Conservation (phyloP, 1,284 basidiomycete species). For the Cryptococcus sp. region DNA sequence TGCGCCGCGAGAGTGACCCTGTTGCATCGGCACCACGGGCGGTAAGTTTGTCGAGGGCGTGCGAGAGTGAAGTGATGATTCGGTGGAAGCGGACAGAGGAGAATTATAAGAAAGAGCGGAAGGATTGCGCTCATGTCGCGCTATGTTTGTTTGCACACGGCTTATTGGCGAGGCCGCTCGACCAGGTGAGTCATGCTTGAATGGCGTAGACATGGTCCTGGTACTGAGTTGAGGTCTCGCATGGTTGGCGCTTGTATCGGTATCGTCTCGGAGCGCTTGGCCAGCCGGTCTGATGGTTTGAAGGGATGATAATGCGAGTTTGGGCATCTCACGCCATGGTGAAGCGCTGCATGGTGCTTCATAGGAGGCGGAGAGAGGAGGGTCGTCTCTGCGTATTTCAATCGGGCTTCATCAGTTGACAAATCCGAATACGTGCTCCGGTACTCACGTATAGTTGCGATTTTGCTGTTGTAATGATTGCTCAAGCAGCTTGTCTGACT, state of each 20-base stretch:
- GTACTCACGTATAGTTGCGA: no score
- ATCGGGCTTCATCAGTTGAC: conserved; percentile 2
- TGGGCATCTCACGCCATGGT: conserved; percentile 13
- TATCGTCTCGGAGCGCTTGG: neutral
- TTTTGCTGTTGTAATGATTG: neutral
- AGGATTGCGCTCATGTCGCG: conserved; percentile 17
- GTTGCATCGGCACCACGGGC: conserved; percentile 6
- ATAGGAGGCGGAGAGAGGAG: neutral
- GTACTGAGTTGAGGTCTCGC: neutral
- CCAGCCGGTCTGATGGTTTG: conserved; percentile 20
- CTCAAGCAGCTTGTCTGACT: conserved; percentile 24
- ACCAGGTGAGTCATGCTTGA: conserved; percentile 32
- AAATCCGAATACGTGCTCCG: conserved; percentile 25
- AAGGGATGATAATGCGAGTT: conserved; percentile 19
- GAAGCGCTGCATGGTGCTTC: conserved; percentile 13
- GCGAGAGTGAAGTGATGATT: conserved; percentile 38
- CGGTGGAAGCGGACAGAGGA: conserved; percentile 36
- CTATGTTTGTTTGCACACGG: conserved; percentile 5
- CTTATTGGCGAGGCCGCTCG: conserved; percentile 14
- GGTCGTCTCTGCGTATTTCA: conserved; percentile 25
- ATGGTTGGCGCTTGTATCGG: neutral
- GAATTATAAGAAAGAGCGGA: conserved; percentile 31
- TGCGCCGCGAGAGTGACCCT: conserved; percentile 44
- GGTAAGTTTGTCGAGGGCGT: conserved; percentile 22
- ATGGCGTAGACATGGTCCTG: conserved; percentile 26